Percentiles rank a stretch among this genome's conserved stretches.
These are phyloP conservation scores for Hypoxylon sp. DNA, from an alignment of 2,329 filamentous ascomycete species.

Conservation along the genomic window DNA sequence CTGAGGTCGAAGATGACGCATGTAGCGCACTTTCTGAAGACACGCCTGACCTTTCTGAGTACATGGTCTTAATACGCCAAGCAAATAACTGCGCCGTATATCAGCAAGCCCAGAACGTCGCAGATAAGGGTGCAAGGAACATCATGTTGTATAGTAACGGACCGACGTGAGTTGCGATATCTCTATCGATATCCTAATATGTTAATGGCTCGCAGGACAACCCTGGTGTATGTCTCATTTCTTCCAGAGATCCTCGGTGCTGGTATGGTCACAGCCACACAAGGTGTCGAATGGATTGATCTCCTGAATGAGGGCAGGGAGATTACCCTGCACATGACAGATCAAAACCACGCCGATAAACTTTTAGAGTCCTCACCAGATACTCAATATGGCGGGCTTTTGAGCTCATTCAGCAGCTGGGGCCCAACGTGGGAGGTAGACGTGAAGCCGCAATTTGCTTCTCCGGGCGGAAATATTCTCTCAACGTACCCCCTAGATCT, in stretches of 20 bases:
- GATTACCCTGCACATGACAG: constrained; percentile 58
- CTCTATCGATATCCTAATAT: constrained; percentile 34
- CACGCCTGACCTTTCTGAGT: constrained; percentile 66
- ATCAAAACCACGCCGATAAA: constrained; percentile 51
- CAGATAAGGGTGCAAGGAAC: constrained; percentile 66
- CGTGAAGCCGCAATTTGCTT: constrained; percentile 65
- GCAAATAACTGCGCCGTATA: constrained; percentile 65
- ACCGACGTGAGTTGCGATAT: constrained; percentile 51
- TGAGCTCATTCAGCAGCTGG: constrained; percentile 67
- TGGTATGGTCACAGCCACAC: constrained; percentile 49
- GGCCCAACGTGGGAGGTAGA: constrained; percentile 69
- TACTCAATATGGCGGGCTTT: constrained; percentile 59
- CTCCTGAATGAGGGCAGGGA: constrained; percentile 57
- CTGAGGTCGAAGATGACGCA: constrained; percentile 58
- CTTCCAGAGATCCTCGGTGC: constrained; percentile 25
- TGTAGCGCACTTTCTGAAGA: constrained; percentile 64
- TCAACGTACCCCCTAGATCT: constrained; percentile 64
- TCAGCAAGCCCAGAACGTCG: constrained; percentile 64
- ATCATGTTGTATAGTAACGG: constrained; percentile 71
- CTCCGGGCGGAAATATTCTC: constrained; percentile 67
- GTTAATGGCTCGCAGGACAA: background rate
- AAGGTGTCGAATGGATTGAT: constrained; percentile 58
- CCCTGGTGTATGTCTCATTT: background rate
- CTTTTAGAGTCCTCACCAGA: constrained; percentile 53
- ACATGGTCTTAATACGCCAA: constrained; percentile 69